Evolutionary conservation across 331 rosid genomes (phyloP).

Genomic region (Acacia pycnantha): DNA sequence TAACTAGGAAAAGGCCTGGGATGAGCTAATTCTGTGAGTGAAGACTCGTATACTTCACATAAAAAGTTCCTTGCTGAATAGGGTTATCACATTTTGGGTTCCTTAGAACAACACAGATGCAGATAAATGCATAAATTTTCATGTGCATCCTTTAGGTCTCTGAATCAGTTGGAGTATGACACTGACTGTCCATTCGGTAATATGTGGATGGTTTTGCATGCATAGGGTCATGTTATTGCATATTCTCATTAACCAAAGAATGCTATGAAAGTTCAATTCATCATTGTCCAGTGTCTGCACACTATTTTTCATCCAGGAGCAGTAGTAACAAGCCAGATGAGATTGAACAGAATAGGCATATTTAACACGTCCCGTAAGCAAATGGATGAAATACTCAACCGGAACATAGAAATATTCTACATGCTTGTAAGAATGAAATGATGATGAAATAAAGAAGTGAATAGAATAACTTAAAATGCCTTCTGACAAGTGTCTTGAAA

Average conservation of each 20-base stretch:
- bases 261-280: neutral
- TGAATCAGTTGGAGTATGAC: neutral
- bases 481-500: neutral
- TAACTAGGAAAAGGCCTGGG: neutral
- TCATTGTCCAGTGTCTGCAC: neutral
- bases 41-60: neutral
- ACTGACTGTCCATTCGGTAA: neutral
- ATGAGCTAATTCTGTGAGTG: neutral
- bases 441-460: neutral
- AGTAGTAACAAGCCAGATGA: neutral
- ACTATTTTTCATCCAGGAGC: neutral
- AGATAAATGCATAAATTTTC: neutral
- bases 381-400: neutral
- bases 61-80: neutral
- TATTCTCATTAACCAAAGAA: neutral
- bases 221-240: neutral
- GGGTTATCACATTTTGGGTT: neutral
- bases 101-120: neutral
- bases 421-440: neutral
- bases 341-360: neutral
- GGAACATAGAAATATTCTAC: neutral
- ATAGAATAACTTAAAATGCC: neutral
- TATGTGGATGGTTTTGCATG: neutral
- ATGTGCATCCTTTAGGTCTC: neutral
- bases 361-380: neutral